Evolutionary conservation across 495 filamentous ascomycete genomes (phyloP), one percentile per base, ranked within the genome.

Genomic region (Haplographium delicatum): DNA sequence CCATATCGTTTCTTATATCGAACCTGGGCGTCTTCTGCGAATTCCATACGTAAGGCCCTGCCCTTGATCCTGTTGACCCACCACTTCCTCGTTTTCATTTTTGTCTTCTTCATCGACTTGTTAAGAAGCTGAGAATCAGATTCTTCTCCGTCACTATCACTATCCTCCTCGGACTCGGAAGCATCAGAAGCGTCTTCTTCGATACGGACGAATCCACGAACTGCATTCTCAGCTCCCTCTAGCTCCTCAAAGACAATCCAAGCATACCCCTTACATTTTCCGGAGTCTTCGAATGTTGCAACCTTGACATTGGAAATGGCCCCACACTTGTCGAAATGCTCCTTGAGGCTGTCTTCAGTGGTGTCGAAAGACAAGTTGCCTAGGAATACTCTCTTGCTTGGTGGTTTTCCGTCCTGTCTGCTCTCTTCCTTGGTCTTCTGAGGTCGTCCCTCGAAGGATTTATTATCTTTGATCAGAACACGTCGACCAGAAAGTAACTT

Each of bases 221-320:
- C 89, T 6, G 90, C 93, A 60, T 78, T 80, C 57, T 81, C 72
- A 0, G 86, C 89, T 0, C 83, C 78, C 16, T 85, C 82, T 15
- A 88, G 55, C 20, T 89, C 82, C 62, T 83, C 82, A 69, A 97
- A 99, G 31, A 85, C 84, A 40, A 97, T 81, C 87, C 93, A 97
- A 16, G 84, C 91, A 72, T 87, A 99, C 1, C 93, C 93, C 71
- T 96, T 96, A 72, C 94, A 97, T 71, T 97, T 97, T 22, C 93
- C 94, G 31, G 83, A 81, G 61, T 99, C 94, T 65, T 97, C 89
- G 62, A 99, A 99, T 0, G 91, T 95, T 2, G 94, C 94, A 39
- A 95, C 69, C 64, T 91, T 88, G 55, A 90, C 74, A 68, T 85
- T 85, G 27, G 73, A 69, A 47, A 99, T 75, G 40, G 81, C 76